Evolutionary conservation across 257 asterid genomes (phyloP).

Genomic region (Salvia splendens): DNA sequence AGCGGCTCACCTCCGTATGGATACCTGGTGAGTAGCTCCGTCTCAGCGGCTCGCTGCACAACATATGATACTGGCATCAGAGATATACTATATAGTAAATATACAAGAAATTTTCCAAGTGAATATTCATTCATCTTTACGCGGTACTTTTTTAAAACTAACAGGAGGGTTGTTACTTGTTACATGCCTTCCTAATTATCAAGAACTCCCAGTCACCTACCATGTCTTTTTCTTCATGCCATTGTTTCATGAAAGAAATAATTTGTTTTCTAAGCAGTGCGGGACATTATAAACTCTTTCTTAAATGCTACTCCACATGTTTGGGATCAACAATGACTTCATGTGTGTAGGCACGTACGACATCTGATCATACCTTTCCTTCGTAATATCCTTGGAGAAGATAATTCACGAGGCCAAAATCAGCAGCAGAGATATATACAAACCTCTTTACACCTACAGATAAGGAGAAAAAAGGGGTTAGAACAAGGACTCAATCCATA

Average conservation of each 20-base stretch:
- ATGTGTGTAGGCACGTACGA: slow-evolving; percentile 22
- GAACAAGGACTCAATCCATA: slow-evolving; percentile 2
- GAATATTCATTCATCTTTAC: neutral
- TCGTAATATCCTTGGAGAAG: slow-evolving; percentile 68
- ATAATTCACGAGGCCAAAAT: slow-evolving; percentile 70
- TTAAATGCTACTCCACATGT: neutral
- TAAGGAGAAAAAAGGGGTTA: slow-evolving; percentile 12
- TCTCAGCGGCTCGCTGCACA: slow-evolving; percentile 93
- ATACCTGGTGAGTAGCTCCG: slow-evolving; percentile 79
- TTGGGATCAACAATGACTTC: slow-evolving; percentile 13
- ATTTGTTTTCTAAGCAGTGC: neutral
- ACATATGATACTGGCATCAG: slow-evolving; percentile 25
- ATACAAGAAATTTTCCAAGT: neutral
- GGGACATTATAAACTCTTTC: neutral
- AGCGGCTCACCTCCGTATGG: slow-evolving; percentile 80
- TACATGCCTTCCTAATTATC: neutral
- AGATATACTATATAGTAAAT: slow-evolving; percentile 1
- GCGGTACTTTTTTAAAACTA: neutral
- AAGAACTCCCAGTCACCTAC: neutral
- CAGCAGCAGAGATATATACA: slow-evolving; percentile 87
- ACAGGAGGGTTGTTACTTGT: neutral
- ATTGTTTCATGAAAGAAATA: neutral
- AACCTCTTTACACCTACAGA: slow-evolving; percentile 68
- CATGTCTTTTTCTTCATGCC: neutral
- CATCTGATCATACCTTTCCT: slow-evolving; percentile 62